phyloP scores from a whole-genome alignment of 2,329 filamentous ascomycete species.

The Colletotrichum sp. region DNA sequence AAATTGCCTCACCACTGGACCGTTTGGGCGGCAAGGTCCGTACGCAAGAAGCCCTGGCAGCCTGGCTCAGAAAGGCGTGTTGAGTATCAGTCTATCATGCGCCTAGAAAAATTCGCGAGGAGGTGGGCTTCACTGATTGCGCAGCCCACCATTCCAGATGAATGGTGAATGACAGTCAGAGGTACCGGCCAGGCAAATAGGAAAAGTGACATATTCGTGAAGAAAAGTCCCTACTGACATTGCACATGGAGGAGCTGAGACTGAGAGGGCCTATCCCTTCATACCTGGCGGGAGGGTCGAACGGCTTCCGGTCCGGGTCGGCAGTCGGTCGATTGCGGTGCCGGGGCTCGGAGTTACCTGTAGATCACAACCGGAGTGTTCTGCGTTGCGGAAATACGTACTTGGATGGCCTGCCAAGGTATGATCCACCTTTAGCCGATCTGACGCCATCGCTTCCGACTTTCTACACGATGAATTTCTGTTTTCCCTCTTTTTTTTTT shows the following conservation, averaged over 20 bases:
- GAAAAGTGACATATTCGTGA: background rate
- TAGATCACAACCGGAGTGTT: background rate
- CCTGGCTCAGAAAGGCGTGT: background rate
- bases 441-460: conserved; percentile 10
- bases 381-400: background rate
- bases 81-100: background rate
- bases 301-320: background rate
- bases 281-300: background rate
- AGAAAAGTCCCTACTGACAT: background rate
- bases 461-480: background rate
- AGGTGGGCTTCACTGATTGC: background rate
- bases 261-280: background rate
- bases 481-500: too few species aligned
- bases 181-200: background rate
- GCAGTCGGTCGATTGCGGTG: background rate
- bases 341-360: background rate
- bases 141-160: background rate
- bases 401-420: conserved; percentile 2
- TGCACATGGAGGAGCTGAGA: background rate
- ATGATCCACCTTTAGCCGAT: conserved; percentile 18
- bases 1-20: background rate
- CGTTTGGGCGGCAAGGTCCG: background rate
- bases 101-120: background rate
- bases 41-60: background rate
- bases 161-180: background rate